Evolutionary conservation across 2,329 filamentous ascomycete species (phyloP), one percentile per base, ranked within the genome.

Genomic region (Fusarium sterilihyphosum): DNA sequence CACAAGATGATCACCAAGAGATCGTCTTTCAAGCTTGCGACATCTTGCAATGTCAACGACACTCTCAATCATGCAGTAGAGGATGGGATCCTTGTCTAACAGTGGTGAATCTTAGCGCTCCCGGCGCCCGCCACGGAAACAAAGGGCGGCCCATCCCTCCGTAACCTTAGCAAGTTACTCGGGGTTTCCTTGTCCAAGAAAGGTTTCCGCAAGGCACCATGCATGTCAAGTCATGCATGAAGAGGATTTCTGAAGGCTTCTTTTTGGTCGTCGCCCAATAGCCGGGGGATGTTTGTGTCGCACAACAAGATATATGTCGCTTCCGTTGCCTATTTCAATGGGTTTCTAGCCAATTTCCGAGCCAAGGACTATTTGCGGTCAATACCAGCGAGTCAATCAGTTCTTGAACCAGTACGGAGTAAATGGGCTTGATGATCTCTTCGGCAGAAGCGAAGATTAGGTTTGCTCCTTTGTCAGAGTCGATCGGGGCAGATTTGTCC

Each of bases 181-280:
- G 53, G 60, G 57, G 68, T 57, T 60, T 63, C 72, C 72, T 57
- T 75, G 64, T 61, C 71, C 33, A 73, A 57, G 43, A 40, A 40
- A 40, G 64, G 31, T 56, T 58, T 67, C 40, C 65, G 47, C 54
- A 71, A 70, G 71, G 69, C 56, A 47, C 65, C 57, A 75, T 78
- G 77, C 75, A 78, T 75, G 70, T 69, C 67, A 70, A 66, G 60
- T 59, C 57, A 74, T 77, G 73, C 73, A 77, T 70, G 71, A 75
- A 60, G 53, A 63, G 61, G 37, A 75, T 44, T 31, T 61, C 43
- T 68, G 37, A 50, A 44, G 33, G 20, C 26, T 61, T 54, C 54
- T 49, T 61, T 49, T 61, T 56, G 37, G 52, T 57, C 56, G 43
- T 49, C 40, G 44, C 60, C 71, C 71, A 66, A 66, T 67, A 52